Evolutionary conservation across 2,329 filamentous ascomycete genomes (phyloP).

Genomic region (Talaromyces albobiverticillius): DNA sequence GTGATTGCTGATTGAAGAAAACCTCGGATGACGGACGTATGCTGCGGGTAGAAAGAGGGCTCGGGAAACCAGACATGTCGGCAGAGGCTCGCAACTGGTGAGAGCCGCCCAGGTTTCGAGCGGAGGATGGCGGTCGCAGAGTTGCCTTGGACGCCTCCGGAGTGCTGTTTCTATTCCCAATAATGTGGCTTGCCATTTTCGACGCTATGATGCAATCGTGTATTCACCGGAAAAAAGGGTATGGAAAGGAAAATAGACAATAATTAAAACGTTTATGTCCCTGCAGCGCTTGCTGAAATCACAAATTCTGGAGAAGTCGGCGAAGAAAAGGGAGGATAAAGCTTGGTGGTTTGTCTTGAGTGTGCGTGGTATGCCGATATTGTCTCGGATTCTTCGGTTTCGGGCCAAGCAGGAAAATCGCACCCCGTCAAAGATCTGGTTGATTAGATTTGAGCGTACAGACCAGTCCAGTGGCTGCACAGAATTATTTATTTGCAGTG

Average conservation of each 20-base stretch:
- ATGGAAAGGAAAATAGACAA: conserved; percentile 25
- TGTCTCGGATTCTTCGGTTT: not conserved
- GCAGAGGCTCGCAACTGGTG: conserved; percentile 92
- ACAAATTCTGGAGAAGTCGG: not conserved
- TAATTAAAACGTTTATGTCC: conserved; percentile 52
- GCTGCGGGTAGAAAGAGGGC: conserved; percentile 66
- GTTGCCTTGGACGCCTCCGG: conserved; percentile 82
- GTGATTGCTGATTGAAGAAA: conserved; percentile 73
- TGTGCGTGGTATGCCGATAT: not conserved
- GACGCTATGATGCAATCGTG: not conserved
- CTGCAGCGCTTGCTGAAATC: conserved; percentile 77
- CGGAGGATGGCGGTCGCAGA: conserved; percentile 79
- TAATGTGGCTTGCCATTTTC: conserved; percentile 61
- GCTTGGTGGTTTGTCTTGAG: not conserved
- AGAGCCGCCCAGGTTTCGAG: conserved; percentile 71
- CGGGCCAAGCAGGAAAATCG: conserved; percentile 19
- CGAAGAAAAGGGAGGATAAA: not conserved
- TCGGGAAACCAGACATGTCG: conserved; percentile 85
- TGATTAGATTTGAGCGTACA: conserved; percentile 29
- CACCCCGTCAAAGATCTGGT: conserved; percentile 25
- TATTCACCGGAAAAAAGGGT: not conserved
- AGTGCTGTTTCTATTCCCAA: conserved; percentile 92
- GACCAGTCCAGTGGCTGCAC: conserved; percentile 48
- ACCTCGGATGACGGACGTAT: conserved; percentile 95
- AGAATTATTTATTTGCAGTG: conserved; percentile 28